phyloP scores from a whole-genome alignment of 768 basidiomycete genomes.

The Thelephora ganbajun region DNA sequence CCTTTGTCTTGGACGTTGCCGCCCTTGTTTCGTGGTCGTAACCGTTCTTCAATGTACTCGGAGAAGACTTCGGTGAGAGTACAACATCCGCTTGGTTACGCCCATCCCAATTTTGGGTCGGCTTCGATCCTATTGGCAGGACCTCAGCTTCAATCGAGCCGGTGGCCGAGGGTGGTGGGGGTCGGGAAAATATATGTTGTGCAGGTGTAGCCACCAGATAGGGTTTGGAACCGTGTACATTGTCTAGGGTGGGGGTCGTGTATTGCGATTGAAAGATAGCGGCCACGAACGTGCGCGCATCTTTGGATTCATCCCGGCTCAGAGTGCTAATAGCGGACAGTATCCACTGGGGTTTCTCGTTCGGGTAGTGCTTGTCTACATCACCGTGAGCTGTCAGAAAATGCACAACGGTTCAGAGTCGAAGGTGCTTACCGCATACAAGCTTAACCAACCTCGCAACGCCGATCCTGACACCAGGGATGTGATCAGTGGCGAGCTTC shows the following conservation, averaged over 20 bases:
- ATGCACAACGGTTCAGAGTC: not conserved
- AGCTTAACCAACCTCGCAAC: constrained; percentile 59
- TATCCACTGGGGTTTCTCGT: constrained; percentile 6
- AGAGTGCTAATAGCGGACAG: constrained; percentile 27
- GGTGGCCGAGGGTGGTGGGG: constrained; percentile 10
- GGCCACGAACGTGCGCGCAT: constrained; percentile 45
- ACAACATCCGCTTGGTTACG: no score
- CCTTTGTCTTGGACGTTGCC: not conserved
- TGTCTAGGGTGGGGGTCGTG: not conserved
- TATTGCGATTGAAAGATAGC: constrained; percentile 9
- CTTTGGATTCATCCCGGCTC: constrained; percentile 40
- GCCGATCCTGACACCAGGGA: constrained; percentile 78
- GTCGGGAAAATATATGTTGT: constrained; percentile 14
- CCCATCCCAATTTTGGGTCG: no score
- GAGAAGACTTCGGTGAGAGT: no score
- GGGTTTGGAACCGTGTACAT: constrained; percentile 2
- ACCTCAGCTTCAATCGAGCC: not conserved
- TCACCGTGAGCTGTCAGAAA: constrained; percentile 1
- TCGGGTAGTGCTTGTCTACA: constrained; percentile 9
- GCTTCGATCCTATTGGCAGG: not conserved
- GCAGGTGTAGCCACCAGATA: constrained; percentile 6
- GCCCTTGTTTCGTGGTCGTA: not conserved
- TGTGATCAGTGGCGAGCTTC: constrained; percentile 44
- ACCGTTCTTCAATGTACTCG: no score
- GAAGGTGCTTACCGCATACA: constrained; percentile 34